Base-by-base conservation (phyloP, 2,329 filamentous ascomycete species). In the Calonectria pseudoreteaudii region DNA sequence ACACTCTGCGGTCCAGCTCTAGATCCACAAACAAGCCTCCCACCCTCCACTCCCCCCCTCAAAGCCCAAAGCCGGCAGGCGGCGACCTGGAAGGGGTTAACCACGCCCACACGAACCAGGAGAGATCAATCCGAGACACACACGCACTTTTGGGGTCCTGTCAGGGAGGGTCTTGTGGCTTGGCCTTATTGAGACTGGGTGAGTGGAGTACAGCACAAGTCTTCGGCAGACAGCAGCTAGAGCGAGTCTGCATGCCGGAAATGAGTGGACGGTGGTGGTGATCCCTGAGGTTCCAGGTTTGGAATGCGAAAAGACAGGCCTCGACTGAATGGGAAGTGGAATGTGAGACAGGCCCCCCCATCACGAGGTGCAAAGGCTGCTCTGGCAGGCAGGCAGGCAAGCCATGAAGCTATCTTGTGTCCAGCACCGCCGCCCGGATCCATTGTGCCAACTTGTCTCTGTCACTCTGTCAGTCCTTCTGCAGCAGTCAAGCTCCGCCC, bases 171-270 rank as follows among this genome's bases (percentile, higher is more conserved):
- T 47, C 20, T 47, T 13, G 20, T 10, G 38, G 60, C 66, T 38
- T 69, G 16, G 56, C 67, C 44, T 20, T 49, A 7, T 69, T 34
- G n/a, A 53, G 67, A 26, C 34, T 41, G 56, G 56, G 67, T 26
- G 44, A 30, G 67, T 69, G 66, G 66, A 60, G 28, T 26, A 20
- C 30, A 60, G 28, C 20, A 20, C 30, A 36, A 60, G 38, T 28
- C 20, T 53, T 41, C 66, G 52, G 50, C 23, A 68, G 26, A 49
- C 50, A 20, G 44, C 18, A 31, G 49, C 47, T 16, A 49, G 41
- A 53, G n/a, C 18, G 30, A 41, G 49, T 20, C 38, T 44, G n/a
- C 68, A 44, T 36, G 58, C 68, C 58, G 58, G 68, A 70, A 70
- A 70, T 70, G 47, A 70, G 58, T 65, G 14, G 36, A 16, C 49